These are phyloP conservation scores for Cutaneotrichosporon mucoides DNA, from an alignment of 1,284 basidiomycete genomes.

Conservation along the genomic window DNA sequence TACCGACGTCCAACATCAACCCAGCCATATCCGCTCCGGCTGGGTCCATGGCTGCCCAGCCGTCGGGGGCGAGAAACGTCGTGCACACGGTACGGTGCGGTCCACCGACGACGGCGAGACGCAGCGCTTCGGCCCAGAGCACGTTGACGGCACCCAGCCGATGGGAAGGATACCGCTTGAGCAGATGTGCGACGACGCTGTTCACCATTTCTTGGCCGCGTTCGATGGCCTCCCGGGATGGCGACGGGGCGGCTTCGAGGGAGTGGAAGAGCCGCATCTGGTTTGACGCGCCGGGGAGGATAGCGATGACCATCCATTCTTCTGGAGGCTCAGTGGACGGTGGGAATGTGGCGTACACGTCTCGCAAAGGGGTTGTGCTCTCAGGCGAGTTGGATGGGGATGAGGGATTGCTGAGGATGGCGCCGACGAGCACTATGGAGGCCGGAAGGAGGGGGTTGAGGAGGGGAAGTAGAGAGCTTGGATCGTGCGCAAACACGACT, in stretches of 20 bases:
- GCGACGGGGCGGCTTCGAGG: conserved; percentile 2
- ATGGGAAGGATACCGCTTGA: not conserved
- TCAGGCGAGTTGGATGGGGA: too few relatives aligned
- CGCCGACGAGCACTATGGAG: conserved; percentile 12
- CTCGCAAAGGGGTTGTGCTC: not conserved
- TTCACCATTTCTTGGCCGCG: conserved; percentile 3
- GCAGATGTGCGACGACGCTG: conserved; percentile 2
- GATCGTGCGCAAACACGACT: too few relatives aligned
- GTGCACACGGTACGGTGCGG: not conserved
- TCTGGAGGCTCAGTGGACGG: conserved; percentile 1
- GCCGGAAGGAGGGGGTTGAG: conserved; percentile 15
- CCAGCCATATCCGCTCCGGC: not conserved
- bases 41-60: not conserved
- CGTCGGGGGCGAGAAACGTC: conserved; percentile 1
- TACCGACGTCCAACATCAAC: conserved; percentile 8
- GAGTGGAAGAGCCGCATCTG: conserved; percentile 26
- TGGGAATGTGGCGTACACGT: conserved; percentile 9
- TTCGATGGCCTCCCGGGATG: not conserved
- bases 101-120: not conserved
- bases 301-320: conserved; percentile 20
- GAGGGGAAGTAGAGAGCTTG: too few relatives aligned
- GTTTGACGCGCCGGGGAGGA: conserved; percentile 14
- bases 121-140: conserved; percentile 11
- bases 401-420: conserved; percentile 10
- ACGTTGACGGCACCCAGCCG: conserved; percentile 13